These are phyloP conservation scores for Quercus suber DNA, from an alignment of 306 rosid genomes.

Conservation along the genomic window DNA sequence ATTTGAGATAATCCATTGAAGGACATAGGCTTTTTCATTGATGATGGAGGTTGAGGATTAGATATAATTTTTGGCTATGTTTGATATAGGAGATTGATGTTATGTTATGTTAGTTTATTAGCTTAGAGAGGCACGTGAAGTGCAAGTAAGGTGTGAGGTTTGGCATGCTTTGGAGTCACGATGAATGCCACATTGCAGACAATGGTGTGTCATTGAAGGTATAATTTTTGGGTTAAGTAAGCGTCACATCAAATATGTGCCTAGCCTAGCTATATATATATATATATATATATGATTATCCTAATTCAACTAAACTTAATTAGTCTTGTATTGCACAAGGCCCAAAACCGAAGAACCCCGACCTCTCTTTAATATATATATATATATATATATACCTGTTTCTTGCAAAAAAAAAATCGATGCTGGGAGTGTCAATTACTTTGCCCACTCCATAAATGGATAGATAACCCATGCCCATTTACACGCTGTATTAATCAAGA, in stretches of 20 bases:
- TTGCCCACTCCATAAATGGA: too few species aligned
- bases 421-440: too few species aligned
- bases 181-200: slow-evolving; percentile 21
- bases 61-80: neutral
- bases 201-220: neutral
- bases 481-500: too few species aligned
- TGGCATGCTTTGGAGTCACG: slow-evolving; percentile 50
- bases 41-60: neutral
- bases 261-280: slow-evolving; percentile 1
- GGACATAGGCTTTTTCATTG: slow-evolving; percentile 33
- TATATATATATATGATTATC: neutral
- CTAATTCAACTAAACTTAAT: too few species aligned
- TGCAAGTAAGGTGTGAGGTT: slow-evolving; percentile 37
- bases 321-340: too few species aligned
- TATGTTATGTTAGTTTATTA: neutral
- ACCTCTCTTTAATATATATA: too few species aligned
- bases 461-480: too few species aligned
- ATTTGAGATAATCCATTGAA: slow-evolving; percentile 26
- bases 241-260: slow-evolving; percentile 21
- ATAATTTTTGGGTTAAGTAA: neutral
- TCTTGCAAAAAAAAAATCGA: too few species aligned
- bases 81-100: neutral
- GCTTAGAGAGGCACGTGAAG: slow-evolving; percentile 31
- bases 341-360: too few species aligned
- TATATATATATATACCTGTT: too few species aligned